Evolutionary conservation across 2,329 filamentous ascomycete species (phyloP).

Genomic region (Aspergillus fijiensis): DNA sequence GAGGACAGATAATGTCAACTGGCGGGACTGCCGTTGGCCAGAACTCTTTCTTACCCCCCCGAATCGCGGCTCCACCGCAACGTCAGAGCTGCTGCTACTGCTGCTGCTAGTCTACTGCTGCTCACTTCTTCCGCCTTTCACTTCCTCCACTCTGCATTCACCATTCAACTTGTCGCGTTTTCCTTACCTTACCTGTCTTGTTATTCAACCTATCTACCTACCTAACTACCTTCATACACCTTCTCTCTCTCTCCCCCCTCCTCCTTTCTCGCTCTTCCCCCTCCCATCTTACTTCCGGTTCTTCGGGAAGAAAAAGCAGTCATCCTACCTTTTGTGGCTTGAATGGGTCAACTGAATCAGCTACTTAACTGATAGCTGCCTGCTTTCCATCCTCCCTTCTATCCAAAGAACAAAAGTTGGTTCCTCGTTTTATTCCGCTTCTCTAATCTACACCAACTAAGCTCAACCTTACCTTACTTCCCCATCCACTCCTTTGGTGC

Average conservation of each 20-base stretch:
- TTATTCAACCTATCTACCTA: background rate
- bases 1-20: background rate
- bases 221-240: background rate
- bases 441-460: background rate
- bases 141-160: background rate
- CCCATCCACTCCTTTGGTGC: background rate
- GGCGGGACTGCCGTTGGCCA: background rate
- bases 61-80: slow-evolving; percentile 18
- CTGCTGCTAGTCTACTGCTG: background rate
- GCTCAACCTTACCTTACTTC: background rate
- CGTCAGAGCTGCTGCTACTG: slow-evolving; percentile 18
- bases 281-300: too few relatives aligned
- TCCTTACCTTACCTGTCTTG: background rate
- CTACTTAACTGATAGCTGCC: background rate
- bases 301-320: too few relatives aligned
- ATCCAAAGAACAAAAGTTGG: background rate
- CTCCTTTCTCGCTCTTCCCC: background rate
- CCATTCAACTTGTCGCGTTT: slow-evolving; percentile 2
- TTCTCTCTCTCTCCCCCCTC: background rate
- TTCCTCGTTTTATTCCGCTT: background rate
- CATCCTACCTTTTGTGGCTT: background rate
- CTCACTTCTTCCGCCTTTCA: background rate
- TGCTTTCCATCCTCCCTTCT: background rate
- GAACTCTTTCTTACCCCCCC: background rate
- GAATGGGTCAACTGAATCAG: background rate